Conservation (phyloP, 2,329 filamentous ascomycete species). For the Pleomassaria siparia region DNA sequence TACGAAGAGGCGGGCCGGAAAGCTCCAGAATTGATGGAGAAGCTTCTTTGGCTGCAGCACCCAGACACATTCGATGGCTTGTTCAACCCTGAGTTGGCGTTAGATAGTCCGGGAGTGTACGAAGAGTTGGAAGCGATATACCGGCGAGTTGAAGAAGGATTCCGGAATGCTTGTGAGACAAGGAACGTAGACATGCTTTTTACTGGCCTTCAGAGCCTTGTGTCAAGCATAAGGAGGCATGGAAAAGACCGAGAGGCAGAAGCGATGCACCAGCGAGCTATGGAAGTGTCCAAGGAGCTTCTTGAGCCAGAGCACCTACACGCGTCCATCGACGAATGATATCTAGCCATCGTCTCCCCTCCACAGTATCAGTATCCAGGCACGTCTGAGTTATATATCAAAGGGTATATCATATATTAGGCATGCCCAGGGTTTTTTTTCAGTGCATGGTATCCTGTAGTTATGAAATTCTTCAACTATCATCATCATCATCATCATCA, state of each 20-base stretch:
- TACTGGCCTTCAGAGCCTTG: background rate
- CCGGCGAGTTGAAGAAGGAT: background rate
- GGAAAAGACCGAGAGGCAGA: slow-evolving; percentile 10
- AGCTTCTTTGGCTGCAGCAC: background rate
- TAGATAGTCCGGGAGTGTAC: slow-evolving; percentile 6
- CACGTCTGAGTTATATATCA: no score
- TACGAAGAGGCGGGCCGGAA: slow-evolving; percentile 5
- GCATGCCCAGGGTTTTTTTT: no score
- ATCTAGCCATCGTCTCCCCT: no score
- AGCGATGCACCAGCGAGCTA: slow-evolving; percentile 1
- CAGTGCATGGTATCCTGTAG: no score
- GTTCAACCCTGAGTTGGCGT: slow-evolving; percentile 1
- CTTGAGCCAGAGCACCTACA: slow-evolving; percentile 1
- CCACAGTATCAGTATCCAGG: no score
- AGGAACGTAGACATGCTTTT: background rate
- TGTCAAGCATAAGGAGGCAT: background rate
- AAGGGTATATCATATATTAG: no score
- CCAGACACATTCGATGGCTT: background rate
- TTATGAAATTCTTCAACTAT: no score
- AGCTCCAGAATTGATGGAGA: slow-evolving; percentile 5
- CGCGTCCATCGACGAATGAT: no score
- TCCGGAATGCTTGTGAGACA: background rate
- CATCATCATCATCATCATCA: no score
- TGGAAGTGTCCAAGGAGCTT: slow-evolving; percentile 3
- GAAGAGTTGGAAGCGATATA: slow-evolving; percentile 4